phyloP scores from a whole-genome alignment of 805 yeast species.

The Starmerella stellata region DNA sequence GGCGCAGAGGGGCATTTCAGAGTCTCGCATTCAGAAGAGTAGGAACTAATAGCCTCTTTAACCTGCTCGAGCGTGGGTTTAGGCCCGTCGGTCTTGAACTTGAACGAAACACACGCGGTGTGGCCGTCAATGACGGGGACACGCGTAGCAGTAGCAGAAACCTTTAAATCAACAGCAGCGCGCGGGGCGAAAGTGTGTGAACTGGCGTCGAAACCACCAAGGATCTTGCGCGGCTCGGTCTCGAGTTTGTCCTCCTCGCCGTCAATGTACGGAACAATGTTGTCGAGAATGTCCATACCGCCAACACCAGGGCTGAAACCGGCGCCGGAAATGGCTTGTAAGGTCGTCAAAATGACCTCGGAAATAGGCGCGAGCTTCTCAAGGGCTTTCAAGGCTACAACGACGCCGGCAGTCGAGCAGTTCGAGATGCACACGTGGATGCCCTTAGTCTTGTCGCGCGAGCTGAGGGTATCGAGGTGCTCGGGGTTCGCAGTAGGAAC shows the following conservation, averaged over 20 bases:
- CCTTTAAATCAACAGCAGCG: constrained; percentile 43
- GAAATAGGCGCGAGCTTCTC: constrained; percentile 83
- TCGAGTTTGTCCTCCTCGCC: constrained; percentile 98
- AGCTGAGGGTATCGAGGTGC: constrained; percentile 52
- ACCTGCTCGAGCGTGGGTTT: constrained; percentile 74
- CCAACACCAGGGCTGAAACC: constrained; percentile 97
- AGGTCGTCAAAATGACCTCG: constrained; percentile 68
- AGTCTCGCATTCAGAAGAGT: constrained; percentile 63
- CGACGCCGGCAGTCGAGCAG: constrained; percentile 96
- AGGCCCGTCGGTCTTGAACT: constrained; percentile 62
- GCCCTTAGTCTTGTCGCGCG: constrained; percentile 39
- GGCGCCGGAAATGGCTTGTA: constrained; percentile 97
- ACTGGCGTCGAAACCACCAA: constrained; percentile 36
- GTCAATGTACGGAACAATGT: constrained; percentile 80
- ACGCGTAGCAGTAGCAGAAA: constrained; percentile 91
- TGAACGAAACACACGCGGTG: constrained; percentile 80
- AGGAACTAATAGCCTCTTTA: constrained; percentile 49
- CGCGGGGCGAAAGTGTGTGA: constrained; percentile 27
- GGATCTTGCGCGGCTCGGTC: constrained; percentile 92
- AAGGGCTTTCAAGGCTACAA: constrained; percentile 90
- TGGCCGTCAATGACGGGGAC: constrained; percentile 97
- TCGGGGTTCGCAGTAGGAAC: constrained; percentile 93
- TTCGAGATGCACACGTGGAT: constrained; percentile 87
- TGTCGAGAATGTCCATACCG: constrained; percentile 85
- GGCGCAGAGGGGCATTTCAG: constrained; percentile 87